phyloP scores from a whole-genome alignment of 129 eudicot genomes.

The Deinandra increscens region DNA sequence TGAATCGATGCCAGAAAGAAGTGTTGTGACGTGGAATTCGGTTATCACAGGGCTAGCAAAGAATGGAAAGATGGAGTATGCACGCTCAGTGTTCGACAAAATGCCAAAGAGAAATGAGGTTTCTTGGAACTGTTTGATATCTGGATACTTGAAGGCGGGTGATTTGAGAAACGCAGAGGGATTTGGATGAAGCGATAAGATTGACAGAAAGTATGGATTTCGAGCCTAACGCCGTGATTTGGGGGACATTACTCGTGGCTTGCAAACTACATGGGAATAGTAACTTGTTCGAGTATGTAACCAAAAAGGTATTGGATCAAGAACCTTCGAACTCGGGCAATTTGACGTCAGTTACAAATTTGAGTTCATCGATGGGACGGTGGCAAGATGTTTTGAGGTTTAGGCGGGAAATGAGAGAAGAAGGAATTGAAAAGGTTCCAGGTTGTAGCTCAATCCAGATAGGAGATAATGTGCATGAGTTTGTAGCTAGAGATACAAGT shows the following conservation, averaged over 20 bases:
- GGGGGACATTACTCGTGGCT: constrained; percentile 57
- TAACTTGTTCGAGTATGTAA: constrained; percentile 47
- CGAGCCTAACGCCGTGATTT: constrained; percentile 53
- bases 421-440: constrained; percentile 47
- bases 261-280: constrained; percentile 52
- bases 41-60: constrained; percentile 48
- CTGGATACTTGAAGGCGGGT: constrained; percentile 51
- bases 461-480: constrained; percentile 58
- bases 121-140: constrained; percentile 62
- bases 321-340: constrained; percentile 49
- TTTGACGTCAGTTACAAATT: constrained; percentile 48
- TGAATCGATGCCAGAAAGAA: constrained; percentile 54
- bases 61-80: constrained; percentile 44
- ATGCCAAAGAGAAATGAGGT: constrained; percentile 61
- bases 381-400: constrained; percentile 55
- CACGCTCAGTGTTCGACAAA: constrained; percentile 40
- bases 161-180: constrained; percentile 44
- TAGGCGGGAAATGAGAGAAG: constrained; percentile 42
- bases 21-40: constrained; percentile 57
- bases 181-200: constrained; percentile 46
- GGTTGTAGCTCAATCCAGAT: constrained; percentile 69
- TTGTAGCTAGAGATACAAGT: constrained; percentile 57
- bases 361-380: constrained; percentile 51
- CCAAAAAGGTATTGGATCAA: constrained; percentile 39
- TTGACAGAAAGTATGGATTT: constrained; percentile 51